These are phyloP conservation scores for Alnus rubra DNA, from an alignment of 306 rosid genomes.

Conservation along the genomic window DNA sequence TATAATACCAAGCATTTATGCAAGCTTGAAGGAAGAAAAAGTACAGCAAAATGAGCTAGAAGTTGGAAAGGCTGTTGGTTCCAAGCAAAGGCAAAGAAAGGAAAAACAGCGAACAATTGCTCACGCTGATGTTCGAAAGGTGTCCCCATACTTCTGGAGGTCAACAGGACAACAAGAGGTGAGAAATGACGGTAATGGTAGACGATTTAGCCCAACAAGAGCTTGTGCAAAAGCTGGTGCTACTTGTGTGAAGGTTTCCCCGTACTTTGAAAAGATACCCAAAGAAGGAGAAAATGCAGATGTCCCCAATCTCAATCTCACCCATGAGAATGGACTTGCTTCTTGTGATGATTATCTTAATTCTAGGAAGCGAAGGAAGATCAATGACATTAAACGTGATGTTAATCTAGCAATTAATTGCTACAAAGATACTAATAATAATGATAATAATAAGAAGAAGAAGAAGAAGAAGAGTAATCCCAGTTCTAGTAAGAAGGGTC, in stretches of 20 bases:
- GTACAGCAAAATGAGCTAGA: not conserved
- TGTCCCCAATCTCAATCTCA: not conserved
- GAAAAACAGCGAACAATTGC: not conserved
- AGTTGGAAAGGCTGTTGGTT: not conserved
- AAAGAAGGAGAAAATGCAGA: not conserved
- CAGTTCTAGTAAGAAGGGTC: not conserved
- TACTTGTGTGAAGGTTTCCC: slow-evolving; percentile 26
- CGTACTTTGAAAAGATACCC: slow-evolving; percentile 29
- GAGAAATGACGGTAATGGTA: too few species aligned
- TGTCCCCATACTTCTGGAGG: slow-evolving; percentile 25
- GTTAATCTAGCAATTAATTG: not conserved
- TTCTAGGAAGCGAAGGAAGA: not conserved
- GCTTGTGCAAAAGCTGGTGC: slow-evolving; percentile 13
- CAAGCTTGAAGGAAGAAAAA: not conserved
- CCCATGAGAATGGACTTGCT: not conserved
- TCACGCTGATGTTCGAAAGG: not conserved
- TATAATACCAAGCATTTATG: not conserved
- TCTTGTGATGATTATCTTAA: not conserved
- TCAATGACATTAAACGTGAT: too few species aligned
- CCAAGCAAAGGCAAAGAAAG: not conserved
- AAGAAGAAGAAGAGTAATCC: not conserved
- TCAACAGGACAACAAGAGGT: slow-evolving; percentile 7
- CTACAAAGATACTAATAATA: not conserved
- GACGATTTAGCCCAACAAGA: not conserved
- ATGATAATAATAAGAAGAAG: not conserved